Percentiles rank a stretch among this genome's conserved stretches.
These are phyloP conservation scores for Trichoderma afroharzianum DNA, from an alignment of 2,329 filamentous ascomycete genomes.

Conservation along the genomic window DNA sequence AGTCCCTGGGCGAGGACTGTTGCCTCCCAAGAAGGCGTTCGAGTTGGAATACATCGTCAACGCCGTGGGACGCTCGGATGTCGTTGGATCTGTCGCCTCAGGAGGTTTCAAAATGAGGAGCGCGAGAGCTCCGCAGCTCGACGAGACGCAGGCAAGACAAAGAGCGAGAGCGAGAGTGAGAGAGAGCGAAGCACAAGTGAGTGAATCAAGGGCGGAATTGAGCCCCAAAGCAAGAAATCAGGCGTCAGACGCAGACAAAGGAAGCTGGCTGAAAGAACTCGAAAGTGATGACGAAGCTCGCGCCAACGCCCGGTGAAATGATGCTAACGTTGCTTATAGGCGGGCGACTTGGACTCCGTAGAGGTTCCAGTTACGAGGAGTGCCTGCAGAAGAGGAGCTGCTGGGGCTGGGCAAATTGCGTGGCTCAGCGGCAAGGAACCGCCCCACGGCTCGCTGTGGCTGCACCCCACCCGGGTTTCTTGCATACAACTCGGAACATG, in stretches of 20 bases:
- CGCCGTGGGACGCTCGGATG: not conserved
- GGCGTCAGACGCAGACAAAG: constrained; percentile 12
- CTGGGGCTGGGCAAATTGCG: constrained; percentile 21
- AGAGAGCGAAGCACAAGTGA: not conserved
- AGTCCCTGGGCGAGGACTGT: constrained; percentile 67
- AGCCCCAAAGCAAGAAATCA: constrained; percentile 10
- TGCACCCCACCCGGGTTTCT: not conserved
- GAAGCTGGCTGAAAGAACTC: constrained; percentile 3
- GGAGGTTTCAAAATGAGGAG: constrained; percentile 21
- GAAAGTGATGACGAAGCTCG: constrained; percentile 20
- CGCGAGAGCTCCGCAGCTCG: constrained; percentile 26
- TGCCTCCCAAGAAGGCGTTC: constrained; percentile 78
- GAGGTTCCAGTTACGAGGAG: constrained; percentile 10
- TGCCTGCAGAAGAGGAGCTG: constrained; percentile 4
- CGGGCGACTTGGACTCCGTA: not conserved
- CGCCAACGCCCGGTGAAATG: constrained; percentile 13
- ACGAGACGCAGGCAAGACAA: constrained; percentile 1
- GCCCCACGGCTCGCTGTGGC: constrained; percentile 16
- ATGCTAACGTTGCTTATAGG: constrained; percentile 10
- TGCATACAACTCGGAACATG: not conserved
- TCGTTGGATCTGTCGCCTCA: not conserved
- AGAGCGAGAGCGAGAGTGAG: not conserved
- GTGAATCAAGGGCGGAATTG: not conserved
- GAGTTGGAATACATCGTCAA: constrained; percentile 81
- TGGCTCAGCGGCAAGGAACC: constrained; percentile 11